These are phyloP conservation scores for Biscogniauxia mediterranea DNA, from an alignment of 2,329 filamentous ascomycete species.

Conservation along the genomic window DNA sequence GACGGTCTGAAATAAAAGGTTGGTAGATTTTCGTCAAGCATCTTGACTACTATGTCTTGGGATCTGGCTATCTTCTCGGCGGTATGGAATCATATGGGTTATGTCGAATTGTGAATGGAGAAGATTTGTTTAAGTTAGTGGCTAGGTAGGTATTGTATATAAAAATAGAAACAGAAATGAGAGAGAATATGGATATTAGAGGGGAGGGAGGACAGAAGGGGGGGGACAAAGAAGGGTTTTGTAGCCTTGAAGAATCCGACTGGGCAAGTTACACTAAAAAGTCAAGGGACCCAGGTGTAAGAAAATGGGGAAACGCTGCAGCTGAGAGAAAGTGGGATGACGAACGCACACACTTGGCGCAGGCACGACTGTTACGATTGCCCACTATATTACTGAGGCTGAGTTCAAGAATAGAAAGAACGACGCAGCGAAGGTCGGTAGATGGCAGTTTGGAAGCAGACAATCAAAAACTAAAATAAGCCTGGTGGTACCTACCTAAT, in stretches of 20 bases:
- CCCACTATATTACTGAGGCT: neutral
- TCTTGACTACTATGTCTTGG: slow-evolving; percentile 37
- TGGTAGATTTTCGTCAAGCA: slow-evolving; percentile 95
- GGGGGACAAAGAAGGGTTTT: neutral
- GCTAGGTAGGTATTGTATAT: too few relatives aligned
- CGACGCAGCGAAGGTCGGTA: too few relatives aligned
- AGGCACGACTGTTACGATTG: neutral
- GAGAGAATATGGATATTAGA: too few relatives aligned
- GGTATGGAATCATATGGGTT: neutral
- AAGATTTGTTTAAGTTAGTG: slow-evolving; percentile 2
- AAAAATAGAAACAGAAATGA: neutral
- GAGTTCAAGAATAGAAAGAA: slow-evolving; percentile 1
- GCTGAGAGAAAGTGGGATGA: neutral
- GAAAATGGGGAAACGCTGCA: neutral
- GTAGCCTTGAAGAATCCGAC: neutral
- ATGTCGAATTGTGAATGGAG: slow-evolving; percentile 1
- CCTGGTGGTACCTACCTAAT: neutral
- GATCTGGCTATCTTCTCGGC: slow-evolving; percentile 1
- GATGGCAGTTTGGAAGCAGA: too few relatives aligned
- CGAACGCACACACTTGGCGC: neutral
- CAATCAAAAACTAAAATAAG: too few relatives aligned
- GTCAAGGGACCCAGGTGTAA: neutral
- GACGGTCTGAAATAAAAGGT: slow-evolving; percentile 58
- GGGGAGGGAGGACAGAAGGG: neutral
- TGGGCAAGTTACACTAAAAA: neutral